Percentiles rank a stretch among this genome's conserved stretches.
These are phyloP conservation scores for Aspergillus texensis DNA, from an alignment of 2,329 filamentous ascomycete species.

Conservation along the genomic window DNA sequence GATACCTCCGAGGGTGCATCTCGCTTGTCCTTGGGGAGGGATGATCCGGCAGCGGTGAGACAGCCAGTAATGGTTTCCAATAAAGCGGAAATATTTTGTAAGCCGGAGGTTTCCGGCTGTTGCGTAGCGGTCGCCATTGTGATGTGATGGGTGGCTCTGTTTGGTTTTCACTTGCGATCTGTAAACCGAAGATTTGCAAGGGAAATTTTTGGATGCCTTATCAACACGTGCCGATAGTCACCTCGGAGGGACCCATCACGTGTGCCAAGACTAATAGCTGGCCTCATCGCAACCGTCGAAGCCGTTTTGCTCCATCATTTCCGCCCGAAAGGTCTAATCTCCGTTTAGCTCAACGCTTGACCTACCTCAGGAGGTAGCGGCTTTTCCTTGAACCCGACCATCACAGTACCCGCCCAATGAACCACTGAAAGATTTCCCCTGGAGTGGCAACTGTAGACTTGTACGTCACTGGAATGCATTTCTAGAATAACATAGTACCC, in stretches of 20 bases:
- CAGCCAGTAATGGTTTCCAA: conserved; percentile 40
- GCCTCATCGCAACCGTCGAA: conserved; percentile 14
- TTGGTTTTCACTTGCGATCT: background rate
- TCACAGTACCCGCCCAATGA: conserved; percentile 12
- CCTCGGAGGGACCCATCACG: conserved; percentile 14
- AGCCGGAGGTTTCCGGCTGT: conserved; percentile 22
- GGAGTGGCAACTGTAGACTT: conserved; percentile 23
- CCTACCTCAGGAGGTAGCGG: conserved; percentile 1
- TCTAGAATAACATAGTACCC: conserved; percentile 14
- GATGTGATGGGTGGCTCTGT: conserved; percentile 4
- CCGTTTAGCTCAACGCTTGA: conserved; percentile 2
- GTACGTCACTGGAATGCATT: conserved; percentile 18
- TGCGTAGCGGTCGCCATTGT: conserved; percentile 30
- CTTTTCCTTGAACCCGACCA: background rate
- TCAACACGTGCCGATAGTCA: conserved; percentile 26
- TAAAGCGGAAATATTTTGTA: conserved; percentile 31
- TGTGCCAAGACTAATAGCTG: conserved; percentile 21
- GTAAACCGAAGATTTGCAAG: conserved; percentile 8
- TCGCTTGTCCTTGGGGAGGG: conserved; percentile 36
- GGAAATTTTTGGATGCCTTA: conserved; percentile 28
- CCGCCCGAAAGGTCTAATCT: background rate
- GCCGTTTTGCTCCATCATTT: background rate
- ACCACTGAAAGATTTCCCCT: conserved; percentile 10
- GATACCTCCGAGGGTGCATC: conserved; percentile 61
- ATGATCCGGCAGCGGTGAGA: conserved; percentile 36